Evolutionary conservation across 2,329 filamentous ascomycete species (phyloP).

Genomic region (Thermoascus crustaceus): DNA sequence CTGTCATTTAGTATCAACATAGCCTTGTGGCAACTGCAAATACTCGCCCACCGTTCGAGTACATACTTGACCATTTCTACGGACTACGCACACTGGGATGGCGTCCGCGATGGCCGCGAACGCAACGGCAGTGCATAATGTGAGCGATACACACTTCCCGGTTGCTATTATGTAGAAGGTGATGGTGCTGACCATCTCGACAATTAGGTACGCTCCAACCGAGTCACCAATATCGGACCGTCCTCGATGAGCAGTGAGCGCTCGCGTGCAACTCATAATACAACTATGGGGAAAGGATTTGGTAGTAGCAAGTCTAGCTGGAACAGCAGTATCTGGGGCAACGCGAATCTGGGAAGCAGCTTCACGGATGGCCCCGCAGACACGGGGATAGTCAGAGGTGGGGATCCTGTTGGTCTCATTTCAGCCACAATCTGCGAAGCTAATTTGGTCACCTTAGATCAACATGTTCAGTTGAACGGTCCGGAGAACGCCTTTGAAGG

Average conservation of each 20-base stretch:
- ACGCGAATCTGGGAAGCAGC: constrained; percentile 37
- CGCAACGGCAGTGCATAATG: constrained; percentile 28
- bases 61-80: constrained; percentile 17
- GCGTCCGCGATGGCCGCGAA: constrained; percentile 30
- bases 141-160: constrained; percentile 17
- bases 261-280: constrained; percentile 28
- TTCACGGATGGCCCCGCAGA: constrained; percentile 42
- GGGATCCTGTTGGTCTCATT: background rate
- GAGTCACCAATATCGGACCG: constrained; percentile 33
- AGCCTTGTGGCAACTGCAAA: constrained; percentile 11
- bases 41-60: constrained; percentile 15
- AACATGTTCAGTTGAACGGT: constrained; percentile 3
- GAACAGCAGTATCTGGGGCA: constrained; percentile 48
- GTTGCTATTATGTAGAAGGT: background rate
- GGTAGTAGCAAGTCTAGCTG: constrained; percentile 35
- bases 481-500: constrained; percentile 36
- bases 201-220: constrained; percentile 26
- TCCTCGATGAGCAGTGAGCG: constrained; percentile 28
- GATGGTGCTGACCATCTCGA: constrained; percentile 10
- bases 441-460: background rate
- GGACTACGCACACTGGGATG: constrained; percentile 20
- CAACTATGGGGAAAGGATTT: constrained; percentile 37
- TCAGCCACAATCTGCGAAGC: background rate
- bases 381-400: constrained; percentile 43
- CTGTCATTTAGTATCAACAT: constrained; percentile 16